A percentile compares a stretch with the other conserved stretches of the same genome.
phyloP scores from a whole-genome alignment of 2,329 filamentous ascomycete genomes.

The Neophaeococcomyces mojaviensis region DNA sequence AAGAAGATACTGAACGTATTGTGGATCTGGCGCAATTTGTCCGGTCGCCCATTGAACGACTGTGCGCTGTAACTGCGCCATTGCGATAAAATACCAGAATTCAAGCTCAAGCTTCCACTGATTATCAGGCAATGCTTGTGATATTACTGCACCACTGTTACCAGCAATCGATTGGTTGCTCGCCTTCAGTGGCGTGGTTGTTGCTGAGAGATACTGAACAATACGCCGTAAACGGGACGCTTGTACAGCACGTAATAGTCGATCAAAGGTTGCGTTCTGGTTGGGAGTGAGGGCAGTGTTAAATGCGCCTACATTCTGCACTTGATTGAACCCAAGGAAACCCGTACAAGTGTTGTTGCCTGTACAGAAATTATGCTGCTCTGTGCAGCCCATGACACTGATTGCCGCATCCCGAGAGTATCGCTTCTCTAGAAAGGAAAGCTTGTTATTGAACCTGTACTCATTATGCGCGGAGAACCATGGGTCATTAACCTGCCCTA shows the following conservation, averaged over 20 bases:
- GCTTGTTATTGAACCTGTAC: background rate
- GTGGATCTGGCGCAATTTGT: slow-evolving; percentile 11
- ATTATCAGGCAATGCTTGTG: slow-evolving; percentile 11
- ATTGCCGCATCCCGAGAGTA: slow-evolving; percentile 12
- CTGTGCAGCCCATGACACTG: slow-evolving; percentile 15
- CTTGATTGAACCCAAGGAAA: slow-evolving; percentile 13
- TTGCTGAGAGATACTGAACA: slow-evolving; percentile 6
- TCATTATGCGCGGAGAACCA: slow-evolving; percentile 15
- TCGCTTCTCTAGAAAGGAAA: slow-evolving; percentile 7
- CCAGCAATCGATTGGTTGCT: slow-evolving; percentile 8
- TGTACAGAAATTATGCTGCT: slow-evolving; percentile 18
- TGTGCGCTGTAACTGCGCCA: slow-evolving; percentile 16
- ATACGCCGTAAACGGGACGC: slow-evolving; percentile 4
- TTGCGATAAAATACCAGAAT: slow-evolving; percentile 16
- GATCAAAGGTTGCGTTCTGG: slow-evolving; percentile 16
- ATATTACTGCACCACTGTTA: slow-evolving; percentile 7
- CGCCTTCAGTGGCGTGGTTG: slow-evolving; percentile 11
- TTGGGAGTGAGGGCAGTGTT: slow-evolving; percentile 10
- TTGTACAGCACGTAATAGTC: slow-evolving; percentile 11
- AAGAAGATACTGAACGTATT: slow-evolving; percentile 7
- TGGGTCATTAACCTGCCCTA: slow-evolving; percentile 14
- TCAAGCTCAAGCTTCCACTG: slow-evolving; percentile 16
- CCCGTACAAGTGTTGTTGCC: slow-evolving; percentile 12
- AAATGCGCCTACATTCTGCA: slow-evolving; percentile 12
- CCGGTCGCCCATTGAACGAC: slow-evolving; percentile 14